Conservation (phyloP, 2,329 filamentous ascomycete species). For the Xylaria sp. region DNA sequence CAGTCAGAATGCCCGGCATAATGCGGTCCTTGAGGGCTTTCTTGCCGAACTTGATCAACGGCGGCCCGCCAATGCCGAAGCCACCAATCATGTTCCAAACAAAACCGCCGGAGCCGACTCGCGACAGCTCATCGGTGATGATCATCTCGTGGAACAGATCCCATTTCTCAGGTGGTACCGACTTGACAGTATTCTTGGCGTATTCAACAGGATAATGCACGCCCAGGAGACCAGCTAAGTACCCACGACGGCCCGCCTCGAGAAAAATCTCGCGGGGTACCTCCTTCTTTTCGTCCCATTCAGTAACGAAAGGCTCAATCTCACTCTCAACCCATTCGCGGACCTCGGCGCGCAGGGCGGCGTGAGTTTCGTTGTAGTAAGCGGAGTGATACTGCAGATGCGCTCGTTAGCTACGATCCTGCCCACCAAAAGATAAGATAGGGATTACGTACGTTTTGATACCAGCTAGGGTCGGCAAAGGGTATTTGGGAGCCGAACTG, state of each 20-base stretch:
- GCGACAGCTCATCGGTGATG: constrained; percentile 92
- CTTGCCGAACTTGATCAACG: constrained; percentile 90
- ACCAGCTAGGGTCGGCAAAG: constrained; percentile 93
- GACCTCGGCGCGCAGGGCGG: constrained; percentile 87
- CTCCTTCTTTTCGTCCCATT: constrained; percentile 96
- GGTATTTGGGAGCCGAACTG: constrained; percentile 87
- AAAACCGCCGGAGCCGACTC: constrained; percentile 87
- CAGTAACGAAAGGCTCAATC: constrained; percentile 89
- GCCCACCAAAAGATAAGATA: not conserved
- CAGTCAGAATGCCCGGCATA: constrained; percentile 84
- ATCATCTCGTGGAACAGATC: constrained; percentile 99
- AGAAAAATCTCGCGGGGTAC: constrained; percentile 93
- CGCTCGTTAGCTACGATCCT: constrained; percentile 26
- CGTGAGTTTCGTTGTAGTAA: constrained; percentile 96
- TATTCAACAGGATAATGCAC: constrained; percentile 82
- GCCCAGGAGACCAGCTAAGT: constrained; percentile 90
- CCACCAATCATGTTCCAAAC: constrained; percentile 98
- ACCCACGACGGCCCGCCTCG: constrained; percentile 92
- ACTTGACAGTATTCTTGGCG: constrained; percentile 75
- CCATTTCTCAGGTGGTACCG: constrained; percentile 88
- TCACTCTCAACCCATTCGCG: constrained; percentile 91
- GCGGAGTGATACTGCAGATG: constrained; percentile 85
- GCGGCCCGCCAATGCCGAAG: constrained; percentile 94
- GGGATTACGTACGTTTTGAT: constrained; percentile 77
- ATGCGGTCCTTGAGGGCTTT: constrained; percentile 87